Evolutionary conservation across 352 stramenopile genomes (phyloP).

Genomic region (Phytophthora foliorum): DNA sequence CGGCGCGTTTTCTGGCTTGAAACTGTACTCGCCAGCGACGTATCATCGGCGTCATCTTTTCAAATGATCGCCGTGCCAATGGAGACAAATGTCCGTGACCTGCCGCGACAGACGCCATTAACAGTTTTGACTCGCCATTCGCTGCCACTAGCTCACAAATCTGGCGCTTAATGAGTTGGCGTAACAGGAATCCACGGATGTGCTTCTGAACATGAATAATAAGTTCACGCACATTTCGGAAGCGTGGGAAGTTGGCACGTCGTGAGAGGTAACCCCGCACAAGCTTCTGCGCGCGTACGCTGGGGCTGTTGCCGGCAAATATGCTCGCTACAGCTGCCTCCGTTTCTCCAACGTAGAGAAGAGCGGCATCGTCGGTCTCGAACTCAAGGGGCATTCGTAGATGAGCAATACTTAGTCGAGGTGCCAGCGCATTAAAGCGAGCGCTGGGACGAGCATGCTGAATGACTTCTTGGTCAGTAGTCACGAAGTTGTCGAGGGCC

Average conservation of each 20-base stretch:
- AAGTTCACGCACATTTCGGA: constrained; percentile 54
- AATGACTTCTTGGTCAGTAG: constrained; percentile 73
- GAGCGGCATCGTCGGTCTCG: constrained; percentile 47
- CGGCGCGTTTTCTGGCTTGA: constrained; percentile 63
- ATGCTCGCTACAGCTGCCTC: constrained; percentile 40
- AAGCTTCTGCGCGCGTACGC: constrained; percentile 37
- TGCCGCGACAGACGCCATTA: constrained; percentile 46
- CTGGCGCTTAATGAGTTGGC: constrained; percentile 49
- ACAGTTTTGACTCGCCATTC: constrained; percentile 57
- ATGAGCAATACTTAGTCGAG: constrained; percentile 42
- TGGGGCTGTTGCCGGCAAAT: constrained; percentile 57
- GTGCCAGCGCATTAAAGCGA: constrained; percentile 48
- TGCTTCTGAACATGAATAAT: constrained; percentile 66
- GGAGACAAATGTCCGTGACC: constrained; percentile 34
- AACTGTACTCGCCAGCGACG: constrained; percentile 66
- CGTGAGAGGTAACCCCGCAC: constrained; percentile 68
- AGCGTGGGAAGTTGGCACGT: constrained; percentile 43
- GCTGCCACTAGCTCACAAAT: constrained; percentile 61
- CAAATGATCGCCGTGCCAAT: constrained; percentile 53
- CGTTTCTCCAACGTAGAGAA: constrained; percentile 45
- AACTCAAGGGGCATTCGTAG: constrained; percentile 62
- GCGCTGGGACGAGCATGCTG: constrained; percentile 46
- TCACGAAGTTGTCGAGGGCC: constrained; percentile 68
- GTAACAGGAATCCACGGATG: constrained; percentile 72
- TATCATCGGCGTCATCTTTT: constrained; percentile 61